These are phyloP conservation scores for Scheffersomyces titani DNA, from an alignment of 1,139 yeast species.

Conservation along the genomic window DNA sequence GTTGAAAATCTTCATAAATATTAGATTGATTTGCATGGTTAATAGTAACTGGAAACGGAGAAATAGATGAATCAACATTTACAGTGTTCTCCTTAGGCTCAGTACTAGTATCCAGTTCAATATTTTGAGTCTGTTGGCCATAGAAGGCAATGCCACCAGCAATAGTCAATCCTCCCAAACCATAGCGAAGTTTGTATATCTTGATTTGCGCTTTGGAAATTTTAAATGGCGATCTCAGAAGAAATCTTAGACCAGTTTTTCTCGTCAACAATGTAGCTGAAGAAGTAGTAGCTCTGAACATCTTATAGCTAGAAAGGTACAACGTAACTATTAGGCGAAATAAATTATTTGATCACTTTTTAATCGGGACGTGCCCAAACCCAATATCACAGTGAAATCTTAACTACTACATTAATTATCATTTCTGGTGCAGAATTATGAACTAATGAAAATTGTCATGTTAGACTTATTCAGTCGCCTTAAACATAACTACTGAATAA, in stretches of 20 bases:
- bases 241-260: neutral
- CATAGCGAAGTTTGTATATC: neutral
- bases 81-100: constrained; percentile 19
- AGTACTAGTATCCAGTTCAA: constrained; percentile 9
- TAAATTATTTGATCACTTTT: no score
- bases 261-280: neutral
- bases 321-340: no score
- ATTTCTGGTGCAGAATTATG: no score
- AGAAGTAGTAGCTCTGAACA: neutral
- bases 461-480: neutral
- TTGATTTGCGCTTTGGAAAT: neutral
- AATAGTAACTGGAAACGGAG: constrained; percentile 50
- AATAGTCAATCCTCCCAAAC: neutral
- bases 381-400: neutral
- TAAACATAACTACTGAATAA: neutral
- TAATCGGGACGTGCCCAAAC: neutral
- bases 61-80: constrained; percentile 50
- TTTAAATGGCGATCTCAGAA: neutral
- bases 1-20: constrained; percentile 33
- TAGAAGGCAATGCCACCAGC: neutral
- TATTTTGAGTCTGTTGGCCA: neutral
- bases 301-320: neutral
- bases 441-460: no score
- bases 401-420: neutral
- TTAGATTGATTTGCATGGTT: constrained; percentile 18